These are phyloP conservation scores for Tuber aestivum DNA, from an alignment of 495 filamentous ascomycete genomes.

Conservation along the genomic window DNA sequence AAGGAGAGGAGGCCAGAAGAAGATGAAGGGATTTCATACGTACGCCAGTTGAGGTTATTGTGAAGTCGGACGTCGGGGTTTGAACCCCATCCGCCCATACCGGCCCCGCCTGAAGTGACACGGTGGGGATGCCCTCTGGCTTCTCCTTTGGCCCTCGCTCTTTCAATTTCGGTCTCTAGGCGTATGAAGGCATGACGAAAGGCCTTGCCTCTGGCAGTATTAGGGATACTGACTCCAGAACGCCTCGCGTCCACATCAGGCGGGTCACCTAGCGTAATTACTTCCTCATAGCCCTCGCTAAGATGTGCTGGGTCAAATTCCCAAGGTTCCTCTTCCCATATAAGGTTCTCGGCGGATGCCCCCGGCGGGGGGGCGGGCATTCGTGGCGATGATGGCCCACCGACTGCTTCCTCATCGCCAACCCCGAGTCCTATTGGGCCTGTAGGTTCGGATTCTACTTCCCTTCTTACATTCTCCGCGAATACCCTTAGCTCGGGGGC, in stretches of 20 bases:
- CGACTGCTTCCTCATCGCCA: not conserved
- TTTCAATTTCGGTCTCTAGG: not conserved
- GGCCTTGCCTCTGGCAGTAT: not conserved
- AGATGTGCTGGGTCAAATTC: not conserved
- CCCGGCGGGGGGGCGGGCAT: constrained; percentile 3
- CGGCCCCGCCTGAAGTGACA: not conserved
- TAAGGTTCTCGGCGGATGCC: not conserved
- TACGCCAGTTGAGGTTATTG: not conserved
- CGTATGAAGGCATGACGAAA: not conserved
- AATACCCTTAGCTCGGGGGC: constrained; percentile 11
- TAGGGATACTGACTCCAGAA: not conserved
- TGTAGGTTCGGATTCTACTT: not conserved
- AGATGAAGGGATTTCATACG: not conserved
- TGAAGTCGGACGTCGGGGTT: not conserved
- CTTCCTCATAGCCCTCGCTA: not conserved
- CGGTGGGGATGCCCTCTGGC: not conserved
- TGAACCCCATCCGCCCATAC: not conserved
- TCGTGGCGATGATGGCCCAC: not conserved
- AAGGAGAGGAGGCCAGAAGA: not conserved
- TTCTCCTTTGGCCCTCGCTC: not conserved
- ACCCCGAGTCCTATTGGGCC: not conserved
- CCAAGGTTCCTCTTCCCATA: not conserved
- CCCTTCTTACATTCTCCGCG: not conserved
- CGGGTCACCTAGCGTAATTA: not conserved
- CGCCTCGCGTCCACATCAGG: not conserved